These are phyloP conservation scores for Trametes pubescens DNA, from an alignment of 1,284 basidiomycete genomes.

Conservation along the genomic window DNA sequence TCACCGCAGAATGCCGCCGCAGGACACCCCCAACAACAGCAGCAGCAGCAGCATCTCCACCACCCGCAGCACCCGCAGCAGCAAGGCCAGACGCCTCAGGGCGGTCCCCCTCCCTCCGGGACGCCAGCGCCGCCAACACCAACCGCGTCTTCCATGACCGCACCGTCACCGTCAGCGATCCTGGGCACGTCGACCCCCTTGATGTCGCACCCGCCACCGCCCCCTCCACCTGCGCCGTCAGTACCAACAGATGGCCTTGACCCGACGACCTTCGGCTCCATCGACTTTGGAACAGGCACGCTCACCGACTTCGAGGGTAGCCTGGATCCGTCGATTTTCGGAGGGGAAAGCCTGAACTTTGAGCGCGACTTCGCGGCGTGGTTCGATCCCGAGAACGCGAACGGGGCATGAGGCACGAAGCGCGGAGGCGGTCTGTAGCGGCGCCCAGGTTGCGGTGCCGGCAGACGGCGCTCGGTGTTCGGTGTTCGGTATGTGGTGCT, in stretches of 20 bases:
- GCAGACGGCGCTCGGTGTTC: constrained; percentile 8
- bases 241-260: constrained; percentile 53
- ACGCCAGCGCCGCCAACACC: constrained; percentile 60
- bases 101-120: constrained; percentile 31
- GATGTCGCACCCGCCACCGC: constrained; percentile 30
- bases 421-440: background rate
- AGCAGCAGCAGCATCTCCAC: constrained; percentile 30
- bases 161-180: constrained; percentile 53
- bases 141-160: constrained; percentile 49
- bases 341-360: constrained; percentile 57
- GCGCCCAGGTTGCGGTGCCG: background rate
- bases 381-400: constrained; percentile 55
- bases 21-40: constrained; percentile 24
- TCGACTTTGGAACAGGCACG: constrained; percentile 30
- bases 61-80: background rate
- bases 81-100: constrained; percentile 31
- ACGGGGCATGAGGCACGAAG: constrained; percentile 9
- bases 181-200: constrained; percentile 44
- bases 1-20: constrained; percentile 56
- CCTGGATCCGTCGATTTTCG: constrained; percentile 15
- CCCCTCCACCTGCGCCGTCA: constrained; percentile 22
- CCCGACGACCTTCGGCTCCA: constrained; percentile 48
- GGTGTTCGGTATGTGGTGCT: background rate
- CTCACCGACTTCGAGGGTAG: constrained; percentile 20
- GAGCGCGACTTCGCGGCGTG: constrained; percentile 75